A percentile compares a stretch with the other conserved stretches of the same genome.
phyloP scores from a whole-genome alignment of 2,329 filamentous ascomycete species.

The Cladophialophora carrionii region DNA sequence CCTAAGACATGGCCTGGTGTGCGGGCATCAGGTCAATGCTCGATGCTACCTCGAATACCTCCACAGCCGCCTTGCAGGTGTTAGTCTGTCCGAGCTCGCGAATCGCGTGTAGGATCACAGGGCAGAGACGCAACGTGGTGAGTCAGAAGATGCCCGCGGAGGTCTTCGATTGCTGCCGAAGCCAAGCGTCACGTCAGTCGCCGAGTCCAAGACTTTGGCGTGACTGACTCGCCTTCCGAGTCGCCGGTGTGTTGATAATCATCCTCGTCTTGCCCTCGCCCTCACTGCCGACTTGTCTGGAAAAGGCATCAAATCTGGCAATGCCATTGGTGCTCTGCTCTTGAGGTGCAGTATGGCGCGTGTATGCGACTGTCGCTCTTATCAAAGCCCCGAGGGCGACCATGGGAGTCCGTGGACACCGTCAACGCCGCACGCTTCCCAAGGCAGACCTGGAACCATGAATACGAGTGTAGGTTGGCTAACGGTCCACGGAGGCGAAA shows the following conservation, averaged over 20 bases:
- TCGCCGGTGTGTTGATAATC: neutral
- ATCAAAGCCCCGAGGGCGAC: neutral
- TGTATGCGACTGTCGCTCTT: neutral
- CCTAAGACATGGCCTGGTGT: neutral
- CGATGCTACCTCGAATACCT: slow-evolving; percentile 6
- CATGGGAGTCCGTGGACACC: neutral
- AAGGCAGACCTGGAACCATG: neutral
- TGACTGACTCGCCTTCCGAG: neutral
- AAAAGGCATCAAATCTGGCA: slow-evolving; percentile 5
- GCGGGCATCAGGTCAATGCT: neutral
- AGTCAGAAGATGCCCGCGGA: slow-evolving; percentile 13
- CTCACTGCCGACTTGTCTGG: neutral
- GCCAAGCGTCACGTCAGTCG: slow-evolving; percentile 11
- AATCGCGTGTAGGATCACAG: neutral
- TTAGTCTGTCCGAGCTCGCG: neutral
- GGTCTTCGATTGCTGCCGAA: neutral
- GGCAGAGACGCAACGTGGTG: neutral
- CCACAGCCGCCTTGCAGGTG: neutral
- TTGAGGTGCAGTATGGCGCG: neutral
- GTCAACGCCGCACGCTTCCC: neutral
- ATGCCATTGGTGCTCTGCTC: slow-evolving; percentile 9
- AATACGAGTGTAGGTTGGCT: neutral
- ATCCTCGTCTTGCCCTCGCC: neutral
- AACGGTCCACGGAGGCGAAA: neutral
- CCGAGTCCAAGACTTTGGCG: slow-evolving; percentile 1